phyloP scores from a whole-genome alignment of 768 basidiomycete species.

The Termitomyces sp. region DNA sequence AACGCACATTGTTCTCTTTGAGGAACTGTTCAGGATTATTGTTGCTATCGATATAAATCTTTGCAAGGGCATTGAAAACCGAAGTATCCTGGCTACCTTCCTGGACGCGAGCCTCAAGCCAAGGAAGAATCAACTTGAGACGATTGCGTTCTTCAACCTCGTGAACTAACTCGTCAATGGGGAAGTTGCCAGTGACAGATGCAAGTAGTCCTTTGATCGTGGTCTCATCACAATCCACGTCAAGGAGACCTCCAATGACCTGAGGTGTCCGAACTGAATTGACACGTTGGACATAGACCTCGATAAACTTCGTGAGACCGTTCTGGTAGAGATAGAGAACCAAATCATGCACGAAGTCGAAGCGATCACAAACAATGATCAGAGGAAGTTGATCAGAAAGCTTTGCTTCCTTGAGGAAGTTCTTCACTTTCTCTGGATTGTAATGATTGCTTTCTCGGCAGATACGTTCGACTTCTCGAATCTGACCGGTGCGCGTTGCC shows the following conservation, averaged over 20 bases:
- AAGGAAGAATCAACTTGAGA: constrained; percentile 94
- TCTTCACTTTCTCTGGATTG: constrained; percentile 99
- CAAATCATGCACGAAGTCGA: constrained; percentile 99
- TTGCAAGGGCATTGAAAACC: constrained; percentile 95
- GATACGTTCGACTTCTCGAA: constrained; percentile 98
- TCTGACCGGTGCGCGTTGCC: constrained; percentile 95
- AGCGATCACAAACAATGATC: constrained; percentile 99
- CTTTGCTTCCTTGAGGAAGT: constrained; percentile 99
- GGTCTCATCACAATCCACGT: constrained; percentile 95
- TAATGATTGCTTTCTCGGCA: constrained; percentile 96
- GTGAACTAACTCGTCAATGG: constrained; percentile 94
- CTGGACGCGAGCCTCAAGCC: constrained; percentile 92
- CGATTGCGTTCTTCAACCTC: constrained; percentile 97
- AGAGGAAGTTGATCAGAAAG: constrained; percentile 94
- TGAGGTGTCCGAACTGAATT: constrained; percentile 97
- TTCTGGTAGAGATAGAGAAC: constrained; percentile 99
- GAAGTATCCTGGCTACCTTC: constrained; percentile 92
- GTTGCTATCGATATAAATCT: constrained; percentile 98
- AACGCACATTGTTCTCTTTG: constrained; percentile 93
- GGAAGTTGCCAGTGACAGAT: constrained; percentile 95
- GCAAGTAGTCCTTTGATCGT: constrained; percentile 93
- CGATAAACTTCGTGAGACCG: constrained; percentile 93
- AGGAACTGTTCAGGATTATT: constrained; percentile 97
- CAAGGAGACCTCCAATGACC: constrained; percentile 92
- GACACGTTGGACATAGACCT: constrained; percentile 99